phyloP scores from a whole-genome alignment of 345 rosid genomes.

The Cardamine chenopodiifolia region DNA sequence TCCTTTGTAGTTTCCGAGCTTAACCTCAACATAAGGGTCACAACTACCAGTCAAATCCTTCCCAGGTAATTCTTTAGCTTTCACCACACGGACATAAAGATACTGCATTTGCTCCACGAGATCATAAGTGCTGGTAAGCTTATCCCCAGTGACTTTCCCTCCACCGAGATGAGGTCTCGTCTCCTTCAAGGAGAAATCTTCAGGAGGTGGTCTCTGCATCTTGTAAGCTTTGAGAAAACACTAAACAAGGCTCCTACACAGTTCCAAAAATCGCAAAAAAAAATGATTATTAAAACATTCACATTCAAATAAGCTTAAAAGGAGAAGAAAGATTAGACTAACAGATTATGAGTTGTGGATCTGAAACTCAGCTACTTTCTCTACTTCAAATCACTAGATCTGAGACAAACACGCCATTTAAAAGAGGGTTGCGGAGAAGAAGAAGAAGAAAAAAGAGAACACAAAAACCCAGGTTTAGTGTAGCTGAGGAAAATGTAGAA shows the following conservation, averaged over 20 bases:
- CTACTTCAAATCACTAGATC: conserved; percentile 58
- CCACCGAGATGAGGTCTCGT: conserved; percentile 90
- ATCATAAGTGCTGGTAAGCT: conserved; percentile 88
- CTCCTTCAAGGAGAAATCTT: conserved; percentile 79
- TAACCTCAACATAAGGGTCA: conserved; percentile 92
- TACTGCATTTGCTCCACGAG: conserved; percentile 96
- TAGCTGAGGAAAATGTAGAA: conserved; percentile 32
- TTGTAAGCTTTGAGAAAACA: conserved; percentile 25
- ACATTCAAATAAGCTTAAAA: conserved; percentile 14
- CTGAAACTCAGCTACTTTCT: background rate
- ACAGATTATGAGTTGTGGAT: conserved; percentile 13
- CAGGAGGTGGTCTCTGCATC: conserved; percentile 84
- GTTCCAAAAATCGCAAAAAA: background rate
- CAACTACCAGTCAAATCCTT: conserved; percentile 88
- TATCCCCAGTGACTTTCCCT: conserved; percentile 70
- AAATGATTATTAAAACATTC: background rate
- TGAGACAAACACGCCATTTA: conserved; percentile 32
- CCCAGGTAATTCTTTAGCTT: conserved; percentile 83
- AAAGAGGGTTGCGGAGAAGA: background rate
- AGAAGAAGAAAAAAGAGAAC: background rate
- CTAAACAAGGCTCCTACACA: too few relatives aligned
- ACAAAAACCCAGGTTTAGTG: conserved; percentile 19
- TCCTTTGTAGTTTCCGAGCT: conserved; percentile 87
- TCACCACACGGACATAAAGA: conserved; percentile 87
- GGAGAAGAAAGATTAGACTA: conserved; percentile 37